phyloP scores from a whole-genome alignment of 2,329 filamentous ascomycete species.

The Neopestalotiopsis clavispora region DNA sequence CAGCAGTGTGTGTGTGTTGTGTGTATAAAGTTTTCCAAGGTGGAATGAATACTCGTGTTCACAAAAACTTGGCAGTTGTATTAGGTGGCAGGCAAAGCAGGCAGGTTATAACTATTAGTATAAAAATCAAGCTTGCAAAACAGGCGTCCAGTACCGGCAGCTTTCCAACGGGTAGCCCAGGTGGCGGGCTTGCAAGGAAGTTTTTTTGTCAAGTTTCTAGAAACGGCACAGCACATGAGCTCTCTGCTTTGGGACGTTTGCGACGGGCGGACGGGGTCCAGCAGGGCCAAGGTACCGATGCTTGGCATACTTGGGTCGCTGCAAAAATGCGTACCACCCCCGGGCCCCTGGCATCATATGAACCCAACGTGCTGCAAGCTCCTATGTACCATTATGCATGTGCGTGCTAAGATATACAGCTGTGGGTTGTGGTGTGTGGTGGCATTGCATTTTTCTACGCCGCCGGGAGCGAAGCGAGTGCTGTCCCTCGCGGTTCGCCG shows the following conservation, averaged over 20 bases:
- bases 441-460: not conserved
- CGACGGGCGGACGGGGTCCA: not conserved
- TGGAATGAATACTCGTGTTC: too few relatives aligned
- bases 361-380: not conserved
- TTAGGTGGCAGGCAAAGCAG: not conserved
- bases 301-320: not conserved
- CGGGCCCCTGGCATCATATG: not conserved
- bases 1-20: too few relatives aligned
- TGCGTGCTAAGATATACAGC: not conserved
- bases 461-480: not conserved
- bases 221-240: constrained; percentile 1
- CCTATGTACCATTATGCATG: not conserved
- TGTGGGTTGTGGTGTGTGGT: not conserved
- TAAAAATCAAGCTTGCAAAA: not conserved
- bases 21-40: too few relatives aligned
- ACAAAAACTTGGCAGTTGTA: too few relatives aligned
- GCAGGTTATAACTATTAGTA: not conserved
- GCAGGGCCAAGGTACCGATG: not conserved
- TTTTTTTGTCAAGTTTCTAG: constrained; percentile 2
- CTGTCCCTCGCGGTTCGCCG: not conserved
- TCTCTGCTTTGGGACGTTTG: not conserved
- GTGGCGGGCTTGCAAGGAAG: not conserved
- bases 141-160: not conserved
- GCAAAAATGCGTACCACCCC: not conserved
- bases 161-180: not conserved